These are phyloP conservation scores for Pseudogymnoascus sp. DNA, from an alignment of 2,329 filamentous ascomycete species.

Conservation along the genomic window DNA sequence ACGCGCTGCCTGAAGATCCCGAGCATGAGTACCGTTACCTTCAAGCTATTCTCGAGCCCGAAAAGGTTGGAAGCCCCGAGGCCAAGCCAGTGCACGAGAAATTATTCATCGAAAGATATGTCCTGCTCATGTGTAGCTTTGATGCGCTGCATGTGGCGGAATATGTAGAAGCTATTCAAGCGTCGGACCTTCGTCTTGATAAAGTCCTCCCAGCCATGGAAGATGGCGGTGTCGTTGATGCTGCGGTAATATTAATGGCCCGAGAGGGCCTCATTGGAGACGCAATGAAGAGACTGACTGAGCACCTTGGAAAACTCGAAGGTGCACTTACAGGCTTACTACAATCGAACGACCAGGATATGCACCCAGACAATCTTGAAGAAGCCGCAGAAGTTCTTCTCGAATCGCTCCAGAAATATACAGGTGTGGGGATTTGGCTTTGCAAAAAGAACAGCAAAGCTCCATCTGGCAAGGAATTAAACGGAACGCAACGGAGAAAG, in stretches of 20 bases:
- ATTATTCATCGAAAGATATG: slow-evolving; percentile 70
- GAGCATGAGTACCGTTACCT: slow-evolving; percentile 57
- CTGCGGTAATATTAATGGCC: slow-evolving; percentile 82
- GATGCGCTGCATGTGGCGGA: slow-evolving; percentile 74
- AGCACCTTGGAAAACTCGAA: slow-evolving; percentile 71
- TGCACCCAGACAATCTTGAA: slow-evolving; percentile 45
- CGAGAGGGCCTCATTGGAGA: slow-evolving; percentile 74
- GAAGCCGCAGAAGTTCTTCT: slow-evolving; percentile 66
- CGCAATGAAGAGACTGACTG: slow-evolving; percentile 78
- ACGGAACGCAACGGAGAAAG: slow-evolving; percentile 31
- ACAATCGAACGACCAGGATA: slow-evolving; percentile 46
- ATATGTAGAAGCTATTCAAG: slow-evolving; percentile 69
- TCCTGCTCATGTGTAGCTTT: slow-evolving; percentile 84
- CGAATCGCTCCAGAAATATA: slow-evolving; percentile 75
- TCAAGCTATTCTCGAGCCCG: slow-evolving; percentile 62
- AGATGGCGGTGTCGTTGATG: slow-evolving; percentile 81
- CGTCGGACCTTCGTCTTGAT: slow-evolving; percentile 69
- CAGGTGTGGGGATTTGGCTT: slow-evolving; percentile 88
- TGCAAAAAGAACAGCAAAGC: slow-evolving; percentile 77
- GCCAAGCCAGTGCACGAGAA: slow-evolving; percentile 35
- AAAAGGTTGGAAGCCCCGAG: slow-evolving; percentile 29
- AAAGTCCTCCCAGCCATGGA: slow-evolving; percentile 81
- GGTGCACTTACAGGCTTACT: slow-evolving; percentile 69
- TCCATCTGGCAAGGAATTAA: slow-evolving; percentile 17
- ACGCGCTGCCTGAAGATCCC: slow-evolving; percentile 42